phyloP scores from a whole-genome alignment of 1,284 basidiomycete genomes.

The Microbotryum lychnidis-dioicae region DNA sequence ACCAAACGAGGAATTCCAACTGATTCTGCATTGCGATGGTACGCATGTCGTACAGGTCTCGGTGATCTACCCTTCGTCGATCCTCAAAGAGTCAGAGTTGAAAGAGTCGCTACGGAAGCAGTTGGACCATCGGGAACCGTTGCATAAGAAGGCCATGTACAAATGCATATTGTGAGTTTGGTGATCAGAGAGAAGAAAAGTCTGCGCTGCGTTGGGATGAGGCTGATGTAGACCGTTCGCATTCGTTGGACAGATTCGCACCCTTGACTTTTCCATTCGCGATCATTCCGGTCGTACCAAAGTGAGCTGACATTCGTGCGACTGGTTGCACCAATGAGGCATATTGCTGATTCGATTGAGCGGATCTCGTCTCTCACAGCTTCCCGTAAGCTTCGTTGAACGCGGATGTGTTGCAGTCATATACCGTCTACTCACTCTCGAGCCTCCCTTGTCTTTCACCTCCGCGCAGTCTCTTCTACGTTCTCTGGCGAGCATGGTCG shows the following conservation, averaged over 20 bases:
- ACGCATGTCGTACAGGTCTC: constrained; percentile 21
- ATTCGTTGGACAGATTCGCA: not conserved
- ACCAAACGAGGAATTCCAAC: not conserved
- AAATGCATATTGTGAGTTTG: constrained; percentile 28
- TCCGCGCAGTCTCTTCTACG: constrained; percentile 42
- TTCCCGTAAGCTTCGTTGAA: constrained; percentile 8
- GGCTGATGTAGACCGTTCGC: not conserved
- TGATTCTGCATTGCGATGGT: too few species aligned
- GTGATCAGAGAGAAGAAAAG: too few species aligned
- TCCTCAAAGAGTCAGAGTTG: constrained; percentile 15
- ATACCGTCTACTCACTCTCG: too few species aligned
- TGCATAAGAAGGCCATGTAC: constrained; percentile 27
- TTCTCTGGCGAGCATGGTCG: constrained; percentile 46
- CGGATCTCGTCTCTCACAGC: constrained; percentile 1
- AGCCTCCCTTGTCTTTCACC: not conserved
- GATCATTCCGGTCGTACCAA: constrained; percentile 45
- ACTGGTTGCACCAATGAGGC: too few species aligned
- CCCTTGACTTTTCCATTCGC: constrained; percentile 41
- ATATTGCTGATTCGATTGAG: too few species aligned
- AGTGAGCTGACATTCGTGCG: constrained; percentile 34
- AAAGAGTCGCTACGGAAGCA: constrained; percentile 20
- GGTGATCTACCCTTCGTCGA: constrained; percentile 25
- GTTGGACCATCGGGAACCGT: constrained; percentile 31
- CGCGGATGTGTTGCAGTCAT: too few species aligned
- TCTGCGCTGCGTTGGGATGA: not conserved